Percentiles rank a stretch among this genome's conserved stretches.
phyloP scores from a whole-genome alignment of 2,329 filamentous ascomycete species.

The Cyphellophora europaea region DNA sequence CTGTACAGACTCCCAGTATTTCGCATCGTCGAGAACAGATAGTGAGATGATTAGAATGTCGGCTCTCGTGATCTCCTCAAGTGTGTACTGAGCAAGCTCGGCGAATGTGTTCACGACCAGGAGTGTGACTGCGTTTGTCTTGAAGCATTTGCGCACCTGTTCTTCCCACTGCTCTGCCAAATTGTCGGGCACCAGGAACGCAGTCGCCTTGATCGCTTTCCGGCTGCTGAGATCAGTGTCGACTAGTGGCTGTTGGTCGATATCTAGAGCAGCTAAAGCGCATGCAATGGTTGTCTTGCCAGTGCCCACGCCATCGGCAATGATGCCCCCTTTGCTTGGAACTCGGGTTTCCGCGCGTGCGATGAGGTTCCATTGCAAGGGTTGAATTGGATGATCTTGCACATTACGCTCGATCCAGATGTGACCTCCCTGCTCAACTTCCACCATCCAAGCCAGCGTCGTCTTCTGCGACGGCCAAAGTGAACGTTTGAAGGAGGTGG shows the following conservation, averaged over 20 bases:
- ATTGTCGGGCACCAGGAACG: slow-evolving; percentile 49
- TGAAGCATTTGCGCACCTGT: too few relatives aligned
- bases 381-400: slow-evolving; percentile 44
- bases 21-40: slow-evolving; percentile 34
- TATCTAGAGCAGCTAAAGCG: slow-evolving; percentile 40
- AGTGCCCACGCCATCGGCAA: slow-evolving; percentile 57
- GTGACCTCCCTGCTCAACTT: slow-evolving; percentile 37
- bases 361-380: slow-evolving; percentile 50
- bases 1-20: slow-evolving; percentile 43
- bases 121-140: too few relatives aligned
- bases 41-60: slow-evolving; percentile 49
- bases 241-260: slow-evolving; percentile 13
- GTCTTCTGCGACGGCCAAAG: slow-evolving; percentile 25
- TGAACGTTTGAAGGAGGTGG: slow-evolving; percentile 23
- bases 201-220: slow-evolving; percentile 49
- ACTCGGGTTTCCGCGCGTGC: slow-evolving; percentile 28
- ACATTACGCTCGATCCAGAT: slow-evolving; percentile 45
- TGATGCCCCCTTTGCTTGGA: slow-evolving; percentile 47
- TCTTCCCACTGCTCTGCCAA: slow-evolving; percentile 49
- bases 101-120: slow-evolving; percentile 32
- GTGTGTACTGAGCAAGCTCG: slow-evolving; percentile 32
- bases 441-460: slow-evolving; percentile 51
- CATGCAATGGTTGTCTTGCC: slow-evolving; percentile 57
- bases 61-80: slow-evolving; percentile 37
- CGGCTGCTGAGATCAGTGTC: slow-evolving; percentile 29